Conservation (phyloP, 2,329 filamentous ascomycete species). For the Davidsoniella australis region DNA sequence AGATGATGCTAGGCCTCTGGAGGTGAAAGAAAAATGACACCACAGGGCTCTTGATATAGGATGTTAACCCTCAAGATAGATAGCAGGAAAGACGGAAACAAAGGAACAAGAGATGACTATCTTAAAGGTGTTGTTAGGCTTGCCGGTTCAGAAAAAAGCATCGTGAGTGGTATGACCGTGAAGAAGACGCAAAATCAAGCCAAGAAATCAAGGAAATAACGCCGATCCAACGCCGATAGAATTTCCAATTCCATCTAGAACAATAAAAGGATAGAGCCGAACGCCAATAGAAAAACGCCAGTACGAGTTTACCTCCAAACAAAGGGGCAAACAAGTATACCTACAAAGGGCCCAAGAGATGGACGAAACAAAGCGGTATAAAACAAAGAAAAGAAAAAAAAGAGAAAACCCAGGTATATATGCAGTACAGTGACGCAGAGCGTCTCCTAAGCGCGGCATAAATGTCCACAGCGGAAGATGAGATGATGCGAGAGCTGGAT, state of each 20-base stretch:
- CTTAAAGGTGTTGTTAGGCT: background rate
- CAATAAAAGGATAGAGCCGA: background rate
- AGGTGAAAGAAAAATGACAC: too few relatives aligned
- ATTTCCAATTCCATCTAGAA: too few relatives aligned
- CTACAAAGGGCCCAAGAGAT: background rate
- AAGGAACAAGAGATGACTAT: background rate
- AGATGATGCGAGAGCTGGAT: background rate
- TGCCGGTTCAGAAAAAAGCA: background rate
- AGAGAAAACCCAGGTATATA: slow-evolving; percentile 2
- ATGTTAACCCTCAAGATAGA: too few relatives aligned
- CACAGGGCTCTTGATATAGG: too few relatives aligned
- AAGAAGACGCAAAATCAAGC: background rate
- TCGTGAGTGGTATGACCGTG: too few relatives aligned
- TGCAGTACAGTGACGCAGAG: background rate
- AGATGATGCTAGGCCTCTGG: background rate
- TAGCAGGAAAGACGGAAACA: too few relatives aligned
- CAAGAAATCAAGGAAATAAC: background rate
- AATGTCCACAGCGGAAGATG: too few relatives aligned
- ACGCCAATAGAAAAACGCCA: background rate
- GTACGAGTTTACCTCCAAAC: background rate
- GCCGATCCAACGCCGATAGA: too few relatives aligned
- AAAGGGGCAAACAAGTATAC: background rate
- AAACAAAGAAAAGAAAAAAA: background rate
- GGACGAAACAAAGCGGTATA: background rate
- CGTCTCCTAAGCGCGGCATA: background rate